Conservation (phyloP, 352 stramenopile genomes). For the Pythium apleroticum region DNA sequence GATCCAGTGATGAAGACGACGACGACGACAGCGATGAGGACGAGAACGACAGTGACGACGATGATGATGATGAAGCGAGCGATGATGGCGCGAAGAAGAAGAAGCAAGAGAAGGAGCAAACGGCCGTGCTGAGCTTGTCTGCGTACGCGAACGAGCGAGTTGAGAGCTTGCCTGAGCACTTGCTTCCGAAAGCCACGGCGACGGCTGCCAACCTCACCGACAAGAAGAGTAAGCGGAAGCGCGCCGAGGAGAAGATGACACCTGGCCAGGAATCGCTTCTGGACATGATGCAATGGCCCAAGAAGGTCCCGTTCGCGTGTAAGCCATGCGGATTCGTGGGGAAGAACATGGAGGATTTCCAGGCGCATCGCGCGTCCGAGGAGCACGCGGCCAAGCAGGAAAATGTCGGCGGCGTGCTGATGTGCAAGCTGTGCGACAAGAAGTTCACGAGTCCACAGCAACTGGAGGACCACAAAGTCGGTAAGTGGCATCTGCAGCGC, state of each 20-base stretch:
- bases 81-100: slow-evolving; percentile 1
- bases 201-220: slow-evolving; percentile 19
- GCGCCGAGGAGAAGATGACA: slow-evolving; percentile 26
- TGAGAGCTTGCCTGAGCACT: slow-evolving; percentile 51
- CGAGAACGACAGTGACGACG: slow-evolving; percentile 13
- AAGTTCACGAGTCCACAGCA: slow-evolving; percentile 76
- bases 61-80: neutral
- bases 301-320: slow-evolving; percentile 82
- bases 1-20: slow-evolving; percentile 26
- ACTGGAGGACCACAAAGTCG: slow-evolving; percentile 69
- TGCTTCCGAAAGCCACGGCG: slow-evolving; percentile 44
- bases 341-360: slow-evolving; percentile 64
- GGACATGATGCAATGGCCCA: slow-evolving; percentile 56
- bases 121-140: slow-evolving; percentile 62
- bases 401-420: slow-evolving; percentile 32
- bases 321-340: slow-evolving; percentile 79
- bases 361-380: slow-evolving; percentile 49
- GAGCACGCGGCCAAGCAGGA: slow-evolving; percentile 45
- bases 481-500: slow-evolving; percentile 85
- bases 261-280: slow-evolving; percentile 32
- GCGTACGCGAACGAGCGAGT: slow-evolving; percentile 64
- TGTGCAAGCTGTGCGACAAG: slow-evolving; percentile 72
- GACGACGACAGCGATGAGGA: slow-evolving; percentile 12
- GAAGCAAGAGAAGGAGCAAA: slow-evolving; percentile 14
- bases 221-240: slow-evolving; percentile 48